Evolutionary conservation across 164 flowering plant genomes (phyloP), one percentile per base, ranked within the genome.

Genomic region (Platanus orientalis): DNA sequence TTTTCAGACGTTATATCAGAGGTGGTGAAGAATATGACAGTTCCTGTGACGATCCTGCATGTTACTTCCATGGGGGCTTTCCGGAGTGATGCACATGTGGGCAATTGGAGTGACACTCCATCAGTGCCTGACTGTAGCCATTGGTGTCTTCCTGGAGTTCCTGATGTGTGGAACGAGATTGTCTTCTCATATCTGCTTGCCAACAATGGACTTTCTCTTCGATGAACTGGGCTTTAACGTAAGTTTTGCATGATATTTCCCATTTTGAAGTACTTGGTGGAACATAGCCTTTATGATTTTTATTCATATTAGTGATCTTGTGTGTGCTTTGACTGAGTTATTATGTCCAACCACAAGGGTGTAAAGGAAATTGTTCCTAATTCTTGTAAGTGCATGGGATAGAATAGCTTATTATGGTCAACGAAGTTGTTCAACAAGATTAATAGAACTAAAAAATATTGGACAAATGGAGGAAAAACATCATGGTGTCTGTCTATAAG

Each of bases 111-210:
- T 65, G 91, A 85, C 68, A 79, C 64, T 36, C 89, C 89, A n/a
- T n/a, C n/a, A 28, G 71, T 78, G n/a, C 78, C 85, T 11, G 98
- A 92, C 63, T 92, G 98, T 66, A 89, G 94, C 80, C 97, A 92
- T 68, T 92, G 97, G 97, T 92, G 96, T 67, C 84, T 89, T 21
- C 98, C 98, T 44, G 96, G 98, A 66, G 84, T 92, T 9, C 98
- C 98, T 58, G 98, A 92, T 72, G 69, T 69, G 45, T 89, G 98
- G 96, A 92, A 92, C 56, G 96, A 92, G 76, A 74, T 89, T 62
- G 57, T 90, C 52, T 67, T 87, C 48, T 75, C 83, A 4, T 55
- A 71, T 69, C 59, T 84, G 23, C 63, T 75, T 29, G 62, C 69
- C 26, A 44, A 56, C 34, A 48, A 54, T 42, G 50, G 52, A 53